Evolutionary conservation across 192 early-diverging fungal genomes (phyloP).

Genomic region (Powellomyces hirtus): DNA sequence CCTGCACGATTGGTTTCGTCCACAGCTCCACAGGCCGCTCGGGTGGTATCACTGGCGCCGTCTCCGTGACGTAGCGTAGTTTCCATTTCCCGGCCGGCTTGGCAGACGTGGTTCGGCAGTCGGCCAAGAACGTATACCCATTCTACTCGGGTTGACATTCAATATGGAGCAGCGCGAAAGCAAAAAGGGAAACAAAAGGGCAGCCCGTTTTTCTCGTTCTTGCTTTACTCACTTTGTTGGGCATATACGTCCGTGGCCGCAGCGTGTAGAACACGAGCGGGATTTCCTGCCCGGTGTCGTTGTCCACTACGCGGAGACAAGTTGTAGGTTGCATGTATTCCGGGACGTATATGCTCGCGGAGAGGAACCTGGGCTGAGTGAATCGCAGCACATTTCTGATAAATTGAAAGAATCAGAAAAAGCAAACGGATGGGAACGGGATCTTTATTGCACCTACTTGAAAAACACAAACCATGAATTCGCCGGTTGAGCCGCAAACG

Average conservation of each 20-base stretch:
- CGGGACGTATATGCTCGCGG: conserved; percentile 43
- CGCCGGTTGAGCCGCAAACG: conserved; percentile 40
- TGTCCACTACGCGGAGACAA: conserved; percentile 44
- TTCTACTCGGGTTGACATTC: too few relatives aligned
- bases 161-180: too few relatives aligned
- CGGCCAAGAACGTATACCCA: conserved; percentile 49
- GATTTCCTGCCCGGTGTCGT: conserved; percentile 46
- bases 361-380: conserved; percentile 39
- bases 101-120: conserved; percentile 32
- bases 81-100: conserved; percentile 50
- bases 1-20: conserved; percentile 47
- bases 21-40: conserved; percentile 40
- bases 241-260: conserved; percentile 30
- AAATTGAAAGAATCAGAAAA: not conserved
- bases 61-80: conserved; percentile 43
- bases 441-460: conserved; percentile 37
- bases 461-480: conserved; percentile 49
- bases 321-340: conserved; percentile 37
- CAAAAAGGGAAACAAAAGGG: too few relatives aligned
- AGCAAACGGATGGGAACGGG: not conserved
- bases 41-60: conserved; percentile 12
- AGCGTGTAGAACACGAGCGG: conserved; percentile 41
- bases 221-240: conserved; percentile 45
- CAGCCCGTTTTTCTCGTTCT: too few relatives aligned
- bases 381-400: conserved; percentile 38